Evolutionary conservation across 495 filamentous ascomycete genomes (phyloP), one percentile per base, ranked within the genome.

Genomic region (Annulohypoxylon moriforme): DNA sequence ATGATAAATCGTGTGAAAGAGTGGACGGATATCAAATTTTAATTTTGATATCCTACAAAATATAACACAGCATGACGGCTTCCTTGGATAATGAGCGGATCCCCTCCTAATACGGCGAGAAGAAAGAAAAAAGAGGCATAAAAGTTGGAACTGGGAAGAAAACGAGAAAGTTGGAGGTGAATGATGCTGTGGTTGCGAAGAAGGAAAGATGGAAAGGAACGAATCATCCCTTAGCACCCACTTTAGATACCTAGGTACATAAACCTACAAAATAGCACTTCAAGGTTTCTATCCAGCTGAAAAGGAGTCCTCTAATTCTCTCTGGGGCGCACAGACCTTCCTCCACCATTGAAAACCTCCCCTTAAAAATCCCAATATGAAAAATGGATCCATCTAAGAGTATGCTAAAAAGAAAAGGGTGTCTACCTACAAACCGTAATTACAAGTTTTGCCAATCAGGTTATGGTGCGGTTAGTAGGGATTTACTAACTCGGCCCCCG

Each of bases 11-110:
- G 53, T 9, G 2, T 67, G 34, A 73, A 69, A 57, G 71, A 73
- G 20, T 34, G 71, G 66, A 73, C 61, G 66, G 69, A 69, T 67
- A 66, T 69, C 71, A 63, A 73, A 66, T 58, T 50, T 50, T 42
- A 20, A 2, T 44, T 58, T 66, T 66, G 61, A 69, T 66, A 73
- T 68, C 13, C 56, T 52, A 33, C 14, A 33, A 46, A 60, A 59
- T 16, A 58, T 29, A 20, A 52, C 44, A 55, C 60, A 65, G 36
- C 33, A 40, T 63, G 52, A 24, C 57, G 42, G 56, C 56, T 73
- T 66, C 49, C 56, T 27, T 46, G 36, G 60, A 66, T 56, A 73
- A 66, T 40, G 65, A 73, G 44, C 66, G 71, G 57, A 69, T 68
- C 46, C 61, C 61, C 31, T n/a, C 61, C 53, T 57, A 58, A 57